A percentile compares a stretch with the other conserved stretches of the same genome.
Conservation (phyloP, 208 protist genomes). For the Porcisia hertigi region DNA sequence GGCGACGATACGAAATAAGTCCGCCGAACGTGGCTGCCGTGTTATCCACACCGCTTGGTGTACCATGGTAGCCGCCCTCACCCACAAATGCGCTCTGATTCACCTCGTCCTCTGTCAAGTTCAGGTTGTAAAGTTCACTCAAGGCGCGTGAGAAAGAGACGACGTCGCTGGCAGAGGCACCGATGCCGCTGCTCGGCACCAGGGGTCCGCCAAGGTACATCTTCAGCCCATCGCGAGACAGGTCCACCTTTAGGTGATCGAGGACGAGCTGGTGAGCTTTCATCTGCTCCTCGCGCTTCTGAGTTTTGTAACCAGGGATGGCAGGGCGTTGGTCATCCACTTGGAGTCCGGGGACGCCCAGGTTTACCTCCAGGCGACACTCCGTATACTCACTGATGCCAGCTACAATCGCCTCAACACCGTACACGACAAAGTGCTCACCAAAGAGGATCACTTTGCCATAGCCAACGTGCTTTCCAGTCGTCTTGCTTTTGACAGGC, state of each 20-base stretch:
- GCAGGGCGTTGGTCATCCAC: conserved; percentile 80
- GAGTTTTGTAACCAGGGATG: conserved; percentile 71
- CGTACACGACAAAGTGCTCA: conserved; percentile 93
- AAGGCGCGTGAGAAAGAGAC: conserved; percentile 79
- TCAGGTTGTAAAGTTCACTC: conserved; percentile 63
- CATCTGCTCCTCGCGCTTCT: conserved; percentile 82
- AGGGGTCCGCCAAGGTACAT: conserved; percentile 66
- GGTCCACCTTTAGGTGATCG: conserved; percentile 73
- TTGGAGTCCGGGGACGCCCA: conserved; percentile 41
- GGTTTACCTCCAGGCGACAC: conserved; percentile 48
- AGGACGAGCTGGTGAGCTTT: conserved; percentile 74
- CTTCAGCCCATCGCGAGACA: conserved; percentile 55
- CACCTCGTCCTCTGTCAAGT: conserved; percentile 61
- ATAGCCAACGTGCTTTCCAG: conserved; percentile 62
- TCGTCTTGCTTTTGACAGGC: conserved; percentile 45
- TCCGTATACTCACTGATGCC: conserved; percentile 82
- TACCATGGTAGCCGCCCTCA: conserved; percentile 88
- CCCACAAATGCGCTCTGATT: conserved; percentile 74
- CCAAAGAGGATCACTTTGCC: conserved; percentile 94
- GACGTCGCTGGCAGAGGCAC: conserved; percentile 81
- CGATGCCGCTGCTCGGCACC: conserved; percentile 81
- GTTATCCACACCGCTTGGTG: conserved; percentile 90
- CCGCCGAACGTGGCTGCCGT: conserved; percentile 88
- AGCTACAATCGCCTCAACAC: conserved; percentile 75
- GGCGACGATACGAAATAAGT: conserved; percentile 66